phyloP scores from a whole-genome alignment of 2,329 filamentous ascomycete species.

The Diaporthe destruens region DNA sequence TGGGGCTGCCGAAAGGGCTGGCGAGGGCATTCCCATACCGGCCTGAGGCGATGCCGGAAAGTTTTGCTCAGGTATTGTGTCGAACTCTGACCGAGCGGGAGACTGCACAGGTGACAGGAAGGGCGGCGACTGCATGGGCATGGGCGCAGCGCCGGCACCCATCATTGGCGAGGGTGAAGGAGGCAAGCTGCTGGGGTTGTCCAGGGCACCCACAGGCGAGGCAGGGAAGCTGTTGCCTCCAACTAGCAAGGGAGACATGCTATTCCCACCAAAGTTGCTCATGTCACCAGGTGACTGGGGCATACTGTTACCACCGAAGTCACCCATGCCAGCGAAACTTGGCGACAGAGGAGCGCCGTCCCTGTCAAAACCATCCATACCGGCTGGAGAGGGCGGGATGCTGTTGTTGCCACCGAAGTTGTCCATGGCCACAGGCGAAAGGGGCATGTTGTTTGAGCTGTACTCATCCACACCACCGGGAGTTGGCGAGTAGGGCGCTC shows the following conservation, averaged over 20 bases:
- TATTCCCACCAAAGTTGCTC: neutral
- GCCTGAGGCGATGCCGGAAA: neutral
- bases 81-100: neutral
- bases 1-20: neutral
- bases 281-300: neutral
- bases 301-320: neutral
- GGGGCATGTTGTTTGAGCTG: neutral
- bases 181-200: neutral
- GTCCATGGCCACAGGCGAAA: neutral
- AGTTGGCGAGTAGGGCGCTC: neutral
- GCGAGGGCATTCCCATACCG: neutral
- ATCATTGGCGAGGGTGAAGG: neutral
- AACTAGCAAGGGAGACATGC: neutral
- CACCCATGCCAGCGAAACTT: neutral
- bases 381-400: neutral
- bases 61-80: neutral
- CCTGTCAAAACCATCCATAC: neutral
- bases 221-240: no score
- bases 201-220: no score
- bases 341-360: no score
- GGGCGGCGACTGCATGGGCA: neutral
- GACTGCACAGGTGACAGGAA: neutral
- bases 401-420: neutral
- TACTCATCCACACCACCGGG: neutral
- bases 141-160: neutral